A percentile compares a stretch with the other conserved stretches of the same genome.
phyloP scores from a whole-genome alignment of 1,139 yeast genomes.

The Torulaspora globosa region DNA sequence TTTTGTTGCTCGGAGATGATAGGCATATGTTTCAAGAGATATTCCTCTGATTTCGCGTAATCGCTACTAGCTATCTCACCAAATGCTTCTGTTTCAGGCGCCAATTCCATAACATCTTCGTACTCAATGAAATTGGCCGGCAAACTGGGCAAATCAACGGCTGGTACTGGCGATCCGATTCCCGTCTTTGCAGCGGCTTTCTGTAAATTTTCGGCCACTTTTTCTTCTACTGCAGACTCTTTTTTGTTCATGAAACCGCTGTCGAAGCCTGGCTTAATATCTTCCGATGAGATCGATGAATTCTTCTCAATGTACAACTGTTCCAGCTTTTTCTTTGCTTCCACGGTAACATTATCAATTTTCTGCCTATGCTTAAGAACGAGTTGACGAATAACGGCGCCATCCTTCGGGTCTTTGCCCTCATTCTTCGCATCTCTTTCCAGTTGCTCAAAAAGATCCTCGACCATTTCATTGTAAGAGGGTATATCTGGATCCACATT shows the following conservation, averaged over 20 bases:
- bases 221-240: slow-evolving; percentile 34
- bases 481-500: slow-evolving; percentile 64
- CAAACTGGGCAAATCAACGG: slow-evolving; percentile 15
- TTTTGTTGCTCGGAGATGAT: slow-evolving; percentile 81
- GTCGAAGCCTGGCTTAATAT: slow-evolving; percentile 91
- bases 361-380: slow-evolving; percentile 60
- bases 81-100: slow-evolving; percentile 64
- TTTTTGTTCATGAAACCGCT: slow-evolving; percentile 70
- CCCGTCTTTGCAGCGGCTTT: slow-evolving; percentile 7
- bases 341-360: slow-evolving; percentile 58
- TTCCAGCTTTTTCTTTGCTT: slow-evolving; percentile 58
- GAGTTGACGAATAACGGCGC: slow-evolving; percentile 42
- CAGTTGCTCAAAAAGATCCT: slow-evolving; percentile 73
- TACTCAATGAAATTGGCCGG: slow-evolving; percentile 31
- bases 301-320: slow-evolving; percentile 68
- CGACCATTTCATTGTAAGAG: slow-evolving; percentile 88
- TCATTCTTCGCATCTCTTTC: slow-evolving; percentile 56
- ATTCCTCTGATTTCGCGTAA: slow-evolving; percentile 47
- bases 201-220: slow-evolving; percentile 17
- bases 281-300: slow-evolving; percentile 79
- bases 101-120: slow-evolving; percentile 45
- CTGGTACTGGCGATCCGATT: background rate
- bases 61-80: slow-evolving; percentile 53
- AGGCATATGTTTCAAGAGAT: slow-evolving; percentile 54
- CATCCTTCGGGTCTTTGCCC: slow-evolving; percentile 43